A percentile compares a stretch with the other conserved stretches of the same genome.
Conservation (phyloP, 2,329 filamentous ascomycete species). For the Aspergillus costaricaensis region DNA sequence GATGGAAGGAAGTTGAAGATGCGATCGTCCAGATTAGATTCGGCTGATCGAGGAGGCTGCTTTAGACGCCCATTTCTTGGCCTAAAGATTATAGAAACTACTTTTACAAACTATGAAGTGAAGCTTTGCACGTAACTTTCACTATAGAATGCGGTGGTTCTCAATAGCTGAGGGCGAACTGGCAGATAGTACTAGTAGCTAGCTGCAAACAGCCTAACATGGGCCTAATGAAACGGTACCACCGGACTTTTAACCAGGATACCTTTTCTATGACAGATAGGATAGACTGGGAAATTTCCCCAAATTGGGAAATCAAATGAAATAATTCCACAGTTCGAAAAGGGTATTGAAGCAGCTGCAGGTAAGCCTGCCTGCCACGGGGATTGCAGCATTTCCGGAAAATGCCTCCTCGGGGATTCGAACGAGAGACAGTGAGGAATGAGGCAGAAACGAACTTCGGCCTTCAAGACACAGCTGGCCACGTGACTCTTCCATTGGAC, state of each 20-base stretch:
- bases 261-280: background rate
- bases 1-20: too few species aligned
- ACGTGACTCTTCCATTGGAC: slow-evolving; percentile 22
- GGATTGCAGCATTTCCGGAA: background rate
- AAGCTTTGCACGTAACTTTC: background rate
- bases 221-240: background rate
- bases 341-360: too few species aligned
- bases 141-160: background rate
- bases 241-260: background rate
- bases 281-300: background rate
- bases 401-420: slow-evolving; percentile 11
- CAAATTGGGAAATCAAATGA: background rate
- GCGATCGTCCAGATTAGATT: background rate
- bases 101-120: too few species aligned
- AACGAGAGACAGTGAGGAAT: slow-evolving; percentile 12
- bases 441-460: background rate
- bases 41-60: background rate
- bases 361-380: background rate
- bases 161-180: background rate
- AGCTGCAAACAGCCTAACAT: too few species aligned
- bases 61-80: background rate
- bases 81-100: background rate
- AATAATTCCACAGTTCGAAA: background rate
- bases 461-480: background rate
- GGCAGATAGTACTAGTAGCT: background rate